Conservation (phyloP, 805 yeast genomes). For the Jamesozyma spencerorum region DNA sequence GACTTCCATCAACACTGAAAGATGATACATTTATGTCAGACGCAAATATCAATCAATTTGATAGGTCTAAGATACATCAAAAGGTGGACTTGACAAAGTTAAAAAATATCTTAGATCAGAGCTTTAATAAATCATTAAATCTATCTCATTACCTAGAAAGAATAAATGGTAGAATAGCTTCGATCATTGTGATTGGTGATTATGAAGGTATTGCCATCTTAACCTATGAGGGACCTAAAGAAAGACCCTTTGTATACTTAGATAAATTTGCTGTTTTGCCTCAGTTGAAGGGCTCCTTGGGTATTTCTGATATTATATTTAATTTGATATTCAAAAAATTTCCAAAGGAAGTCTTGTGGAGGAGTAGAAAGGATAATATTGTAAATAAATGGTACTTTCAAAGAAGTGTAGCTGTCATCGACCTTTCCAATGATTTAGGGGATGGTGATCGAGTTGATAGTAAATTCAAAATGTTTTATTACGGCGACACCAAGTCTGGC, state of each 20-base stretch:
- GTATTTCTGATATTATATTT: conserved; percentile 88
- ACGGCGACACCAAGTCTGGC: conserved; percentile 30
- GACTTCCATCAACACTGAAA: conserved; percentile 15
- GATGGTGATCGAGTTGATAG: conserved; percentile 21
- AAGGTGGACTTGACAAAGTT: conserved; percentile 49
- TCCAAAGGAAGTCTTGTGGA: conserved; percentile 75
- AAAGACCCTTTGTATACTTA: conserved; percentile 54
- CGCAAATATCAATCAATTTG: too few relatives aligned
- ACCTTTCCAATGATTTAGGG: conserved; percentile 33
- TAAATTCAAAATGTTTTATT: conserved; percentile 33
- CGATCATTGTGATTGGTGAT: conserved; percentile 79
- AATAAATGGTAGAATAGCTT: conserved; percentile 58
- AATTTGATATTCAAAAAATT: conserved; percentile 63
- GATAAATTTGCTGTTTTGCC: conserved; percentile 91
- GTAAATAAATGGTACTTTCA: conserved; percentile 98
- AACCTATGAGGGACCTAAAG: conserved; percentile 58
- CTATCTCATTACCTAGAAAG: conserved; percentile 57
- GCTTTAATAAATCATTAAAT: conserved; percentile 66
- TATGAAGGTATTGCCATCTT: conserved; percentile 93
- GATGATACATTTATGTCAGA: too few relatives aligned
- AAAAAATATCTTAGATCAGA: conserved; percentile 57
- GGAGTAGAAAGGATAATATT: conserved; percentile 78
- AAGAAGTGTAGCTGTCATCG: conserved; percentile 63
- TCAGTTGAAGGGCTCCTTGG: conserved; percentile 79
- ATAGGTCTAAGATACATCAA: background rate